A percentile compares a stretch with the other conserved stretches of the same genome.
phyloP scores from a whole-genome alignment of 352 stramenopile genomes.

The Pythium rhizo-oryzae region DNA sequence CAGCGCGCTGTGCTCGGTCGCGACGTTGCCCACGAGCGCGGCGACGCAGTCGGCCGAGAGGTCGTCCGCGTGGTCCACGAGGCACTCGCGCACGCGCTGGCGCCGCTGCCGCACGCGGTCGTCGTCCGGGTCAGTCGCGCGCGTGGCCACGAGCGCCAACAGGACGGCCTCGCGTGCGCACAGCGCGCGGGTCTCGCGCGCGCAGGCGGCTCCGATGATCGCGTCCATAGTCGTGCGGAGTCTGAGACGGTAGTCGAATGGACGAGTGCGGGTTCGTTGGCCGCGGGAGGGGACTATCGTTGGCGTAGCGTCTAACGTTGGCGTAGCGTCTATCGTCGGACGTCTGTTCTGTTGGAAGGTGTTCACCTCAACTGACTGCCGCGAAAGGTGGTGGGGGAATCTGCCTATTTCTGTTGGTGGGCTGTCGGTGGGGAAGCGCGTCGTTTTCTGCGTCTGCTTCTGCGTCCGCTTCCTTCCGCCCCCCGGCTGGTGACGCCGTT shows the following conservation, averaged over 20 bases:
- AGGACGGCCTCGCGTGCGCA: conserved; percentile 59
- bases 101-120: conserved; percentile 41
- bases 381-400: background rate
- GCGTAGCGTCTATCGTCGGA: no score
- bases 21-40: conserved; percentile 38
- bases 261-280: no score
- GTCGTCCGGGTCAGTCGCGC: conserved; percentile 36
- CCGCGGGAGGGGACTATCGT: no score
- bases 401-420: background rate
- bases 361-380: background rate
- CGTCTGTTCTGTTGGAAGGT: no score
- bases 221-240: background rate
- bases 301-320: no score
- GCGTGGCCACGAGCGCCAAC: conserved; percentile 44
- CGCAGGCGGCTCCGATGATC: conserved; percentile 34
- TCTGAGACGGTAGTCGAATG: background rate
- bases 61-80: conserved; percentile 53
- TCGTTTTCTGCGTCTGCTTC: conserved; percentile 12
- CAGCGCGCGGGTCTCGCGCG: conserved; percentile 40
- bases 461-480: background rate
- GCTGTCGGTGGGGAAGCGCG: background rate
- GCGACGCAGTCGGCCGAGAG: conserved; percentile 56
- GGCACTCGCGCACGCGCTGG: conserved; percentile 52
- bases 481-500: conserved; percentile 9
- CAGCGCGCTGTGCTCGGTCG: conserved; percentile 22